phyloP scores from a whole-genome alignment of 2,329 filamentous ascomycete genomes.

The Nemania sp. region DNA sequence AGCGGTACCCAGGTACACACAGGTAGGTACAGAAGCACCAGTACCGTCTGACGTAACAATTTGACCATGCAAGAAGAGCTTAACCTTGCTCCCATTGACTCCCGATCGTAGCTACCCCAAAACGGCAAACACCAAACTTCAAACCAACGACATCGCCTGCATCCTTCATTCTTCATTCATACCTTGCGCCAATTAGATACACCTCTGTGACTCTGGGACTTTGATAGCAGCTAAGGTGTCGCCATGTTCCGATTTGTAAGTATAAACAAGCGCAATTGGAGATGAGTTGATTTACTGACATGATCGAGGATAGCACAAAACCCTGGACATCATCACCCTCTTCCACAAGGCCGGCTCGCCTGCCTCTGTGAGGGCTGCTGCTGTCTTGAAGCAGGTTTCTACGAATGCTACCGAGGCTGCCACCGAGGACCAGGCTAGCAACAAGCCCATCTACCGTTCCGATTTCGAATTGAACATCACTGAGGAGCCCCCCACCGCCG shows the following conservation, averaged over 20 bases:
- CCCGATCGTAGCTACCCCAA: conserved; percentile 39
- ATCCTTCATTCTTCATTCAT: background rate
- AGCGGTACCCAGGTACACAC: background rate
- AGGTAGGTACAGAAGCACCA: background rate
- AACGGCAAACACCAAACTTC: conserved; percentile 39
- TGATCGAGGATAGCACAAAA: conserved; percentile 70
- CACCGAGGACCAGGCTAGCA: conserved; percentile 79
- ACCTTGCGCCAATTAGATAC: background rate
- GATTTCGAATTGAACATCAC: conserved; percentile 91
- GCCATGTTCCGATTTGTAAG: conserved; percentile 44
- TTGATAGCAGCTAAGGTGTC: background rate
- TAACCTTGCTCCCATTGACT: background rate
- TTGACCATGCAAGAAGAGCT: conserved; percentile 2
- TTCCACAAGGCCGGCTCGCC: conserved; percentile 87
- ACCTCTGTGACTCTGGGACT: background rate
- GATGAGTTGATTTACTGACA: conserved; percentile 19
- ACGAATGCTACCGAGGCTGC: conserved; percentile 75
- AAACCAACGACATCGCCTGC: conserved; percentile 22
- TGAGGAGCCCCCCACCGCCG: conserved; percentile 80
- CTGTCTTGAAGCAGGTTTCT: conserved; percentile 83
- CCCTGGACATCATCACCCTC: conserved; percentile 91
- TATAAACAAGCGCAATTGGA: conserved; percentile 3
- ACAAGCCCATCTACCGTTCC: conserved; percentile 68
- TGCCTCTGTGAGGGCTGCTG: conserved; percentile 78
- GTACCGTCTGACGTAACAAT: conserved; percentile 5